phyloP scores from a whole-genome alignment of 1,284 basidiomycete species.

The Cryptococcus hybrid region DNA sequence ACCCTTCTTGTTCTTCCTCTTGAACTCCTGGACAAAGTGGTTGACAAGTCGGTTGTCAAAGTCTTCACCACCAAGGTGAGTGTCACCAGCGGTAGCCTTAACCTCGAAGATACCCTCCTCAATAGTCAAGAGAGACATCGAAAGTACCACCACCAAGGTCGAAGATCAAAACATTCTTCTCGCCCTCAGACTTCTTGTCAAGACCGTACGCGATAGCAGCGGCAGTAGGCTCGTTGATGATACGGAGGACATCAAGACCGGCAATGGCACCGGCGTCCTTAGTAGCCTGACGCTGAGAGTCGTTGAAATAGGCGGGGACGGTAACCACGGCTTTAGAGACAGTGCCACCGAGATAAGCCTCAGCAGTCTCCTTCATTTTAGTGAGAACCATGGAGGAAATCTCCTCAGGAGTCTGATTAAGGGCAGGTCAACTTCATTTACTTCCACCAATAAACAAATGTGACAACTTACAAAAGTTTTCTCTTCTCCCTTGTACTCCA shows the following conservation, averaged over 20 bases:
- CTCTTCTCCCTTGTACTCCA: conserved; percentile 60
- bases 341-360: conserved; percentile 86
- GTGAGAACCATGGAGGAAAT: conserved; percentile 95
- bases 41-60: conserved; percentile 98
- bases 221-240: conserved; percentile 99
- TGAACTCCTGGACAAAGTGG: conserved; percentile 98
- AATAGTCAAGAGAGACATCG: conserved; percentile 97
- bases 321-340: conserved; percentile 90
- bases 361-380: conserved; percentile 99
- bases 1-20: conserved; percentile 86
- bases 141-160: conserved; percentile 99
- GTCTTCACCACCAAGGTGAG: conserved; percentile 98
- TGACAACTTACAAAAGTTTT: conserved; percentile 55
- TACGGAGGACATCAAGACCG: conserved; percentile 92
- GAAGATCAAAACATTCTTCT: conserved; percentile 96
- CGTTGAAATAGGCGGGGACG: conserved; percentile 98
- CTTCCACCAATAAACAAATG: not conserved
- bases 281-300: conserved; percentile 97
- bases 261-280: conserved; percentile 98
- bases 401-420: conserved; percentile 83
- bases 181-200: conserved; percentile 70
- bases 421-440: not conserved
- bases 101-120: conserved; percentile 99
- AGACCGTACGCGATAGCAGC: conserved; percentile 97
- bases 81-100: conserved; percentile 98